These are phyloP conservation scores for Lecanicillium sp. DNA, from an alignment of 2,329 filamentous ascomycete genomes.

Conservation along the genomic window DNA sequence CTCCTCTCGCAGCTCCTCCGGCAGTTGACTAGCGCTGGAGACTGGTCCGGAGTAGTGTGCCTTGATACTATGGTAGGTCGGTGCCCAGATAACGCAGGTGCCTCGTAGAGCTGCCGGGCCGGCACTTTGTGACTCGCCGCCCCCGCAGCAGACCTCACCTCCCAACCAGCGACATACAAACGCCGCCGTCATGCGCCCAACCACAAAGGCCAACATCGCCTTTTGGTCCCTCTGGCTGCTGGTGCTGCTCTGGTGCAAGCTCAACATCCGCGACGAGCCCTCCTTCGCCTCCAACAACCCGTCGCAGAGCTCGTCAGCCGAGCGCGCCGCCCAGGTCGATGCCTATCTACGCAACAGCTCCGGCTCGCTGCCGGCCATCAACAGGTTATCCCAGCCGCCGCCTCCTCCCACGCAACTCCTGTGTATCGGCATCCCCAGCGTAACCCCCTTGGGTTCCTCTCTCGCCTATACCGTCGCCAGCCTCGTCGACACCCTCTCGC, in stretches of 20 bases:
- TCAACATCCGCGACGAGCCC: slow-evolving; percentile 25
- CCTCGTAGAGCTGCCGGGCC: too few relatives aligned
- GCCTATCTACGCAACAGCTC: slow-evolving; percentile 12
- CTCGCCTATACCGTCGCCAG: slow-evolving; percentile 21
- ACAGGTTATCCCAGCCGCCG: neutral
- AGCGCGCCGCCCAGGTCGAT: slow-evolving; percentile 19
- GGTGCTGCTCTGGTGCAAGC: slow-evolving; percentile 19
- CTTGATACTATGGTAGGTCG: too few relatives aligned
- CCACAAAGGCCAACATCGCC: slow-evolving; percentile 21
- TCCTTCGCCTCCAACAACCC: slow-evolving; percentile 25
- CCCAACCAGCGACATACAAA: too few relatives aligned
- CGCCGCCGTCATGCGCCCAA: too few relatives aligned
- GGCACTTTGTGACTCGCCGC: too few relatives aligned
- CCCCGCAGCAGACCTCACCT: too few relatives aligned
- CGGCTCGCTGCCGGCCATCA: slow-evolving; percentile 1
- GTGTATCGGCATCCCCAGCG: slow-evolving; percentile 26
- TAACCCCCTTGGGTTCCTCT: slow-evolving; percentile 21
- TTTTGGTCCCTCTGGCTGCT: slow-evolving; percentile 23
- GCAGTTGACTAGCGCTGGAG: too few relatives aligned
- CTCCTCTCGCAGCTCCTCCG: too few relatives aligned
- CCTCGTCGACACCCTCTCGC: slow-evolving; percentile 22
- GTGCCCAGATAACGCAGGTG: too few relatives aligned
- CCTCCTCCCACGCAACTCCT: slow-evolving; percentile 12
- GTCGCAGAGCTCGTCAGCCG: slow-evolving; percentile 18
- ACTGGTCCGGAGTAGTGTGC: too few relatives aligned